Evolutionary conservation across 139 green algal genomes (phyloP).

Genomic region (Pseudopediastrum boryanum): DNA sequence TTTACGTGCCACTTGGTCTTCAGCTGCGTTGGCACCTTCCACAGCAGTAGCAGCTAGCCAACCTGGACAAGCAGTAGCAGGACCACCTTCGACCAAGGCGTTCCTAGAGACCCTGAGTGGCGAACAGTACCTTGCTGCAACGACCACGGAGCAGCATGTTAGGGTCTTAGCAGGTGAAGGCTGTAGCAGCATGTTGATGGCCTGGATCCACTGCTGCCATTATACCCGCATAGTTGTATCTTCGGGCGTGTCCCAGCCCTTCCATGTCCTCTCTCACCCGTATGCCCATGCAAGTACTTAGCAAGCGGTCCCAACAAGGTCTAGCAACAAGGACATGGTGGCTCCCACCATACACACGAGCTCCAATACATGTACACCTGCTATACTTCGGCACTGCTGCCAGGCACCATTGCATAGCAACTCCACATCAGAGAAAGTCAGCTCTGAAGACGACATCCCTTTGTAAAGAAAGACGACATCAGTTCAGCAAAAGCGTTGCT

Average conservation of each 20-base stretch:
- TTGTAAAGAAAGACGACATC: no score
- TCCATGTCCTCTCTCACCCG: background rate
- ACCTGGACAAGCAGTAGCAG: no score
- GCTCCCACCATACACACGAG: background rate
- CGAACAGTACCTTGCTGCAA: constrained; percentile 18
- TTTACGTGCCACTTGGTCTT: no score
- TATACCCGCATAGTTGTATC: background rate
- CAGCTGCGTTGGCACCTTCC: no score
- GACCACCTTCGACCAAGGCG: background rate
- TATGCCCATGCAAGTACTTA: background rate
- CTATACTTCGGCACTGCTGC: no score
- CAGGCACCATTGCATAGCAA: no score
- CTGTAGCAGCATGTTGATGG: background rate
- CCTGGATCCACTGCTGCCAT: background rate
- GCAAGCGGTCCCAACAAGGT: no score
- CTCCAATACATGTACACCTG: no score
- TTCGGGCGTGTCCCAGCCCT: no score
- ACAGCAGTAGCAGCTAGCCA: constrained; percentile 12
- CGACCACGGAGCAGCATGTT: background rate
- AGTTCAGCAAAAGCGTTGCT: no score
- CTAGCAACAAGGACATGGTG: background rate
- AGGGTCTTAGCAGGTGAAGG: constrained; percentile 30
- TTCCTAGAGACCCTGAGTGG: constrained; percentile 14
- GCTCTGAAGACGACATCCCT: no score
- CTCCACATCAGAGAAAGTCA: no score